phyloP scores from a whole-genome alignment of 1,284 basidiomycete genomes.

The Amylostereum areolatum region DNA sequence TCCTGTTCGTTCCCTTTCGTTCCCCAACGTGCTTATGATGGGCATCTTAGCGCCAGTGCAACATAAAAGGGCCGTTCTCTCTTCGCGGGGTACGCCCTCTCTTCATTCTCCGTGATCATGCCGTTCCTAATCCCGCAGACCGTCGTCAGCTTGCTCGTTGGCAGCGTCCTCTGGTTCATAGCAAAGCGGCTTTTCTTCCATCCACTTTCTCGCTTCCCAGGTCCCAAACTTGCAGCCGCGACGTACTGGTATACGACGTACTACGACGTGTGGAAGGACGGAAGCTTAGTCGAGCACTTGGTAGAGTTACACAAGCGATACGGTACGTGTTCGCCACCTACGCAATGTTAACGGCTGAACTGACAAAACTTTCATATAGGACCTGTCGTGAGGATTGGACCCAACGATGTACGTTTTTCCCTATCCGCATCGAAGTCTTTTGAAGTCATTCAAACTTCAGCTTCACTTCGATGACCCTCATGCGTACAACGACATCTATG shows the following conservation, averaged over 20 bases:
- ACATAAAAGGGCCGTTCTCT: too few relatives aligned
- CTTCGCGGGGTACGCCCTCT: too few relatives aligned
- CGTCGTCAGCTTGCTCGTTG: too few relatives aligned
- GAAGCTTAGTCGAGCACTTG: conserved; percentile 11
- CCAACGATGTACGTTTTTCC: conserved; percentile 13
- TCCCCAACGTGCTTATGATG: too few relatives aligned
- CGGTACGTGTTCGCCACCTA: conserved; percentile 10
- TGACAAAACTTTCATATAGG: conserved; percentile 6
- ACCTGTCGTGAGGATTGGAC: conserved; percentile 15
- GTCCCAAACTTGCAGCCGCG: conserved; percentile 16
- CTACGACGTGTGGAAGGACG: conserved; percentile 11
- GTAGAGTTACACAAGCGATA: conserved; percentile 15
- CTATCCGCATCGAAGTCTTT: neutral
- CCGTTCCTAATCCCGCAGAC: too few relatives aligned
- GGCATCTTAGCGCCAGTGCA: too few relatives aligned
- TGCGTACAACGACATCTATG: conserved; percentile 25
- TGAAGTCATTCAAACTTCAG: conserved; percentile 10
- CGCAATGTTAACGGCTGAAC: neutral
- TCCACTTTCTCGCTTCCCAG: conserved; percentile 19
- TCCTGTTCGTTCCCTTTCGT: too few relatives aligned
- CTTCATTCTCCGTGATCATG: too few relatives aligned
- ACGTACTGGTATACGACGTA: conserved; percentile 16
- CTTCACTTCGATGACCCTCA: conserved; percentile 25
- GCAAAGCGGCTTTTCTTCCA: too few relatives aligned
- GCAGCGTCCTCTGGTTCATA: too few relatives aligned